Base-by-base conservation (phyloP, 305 asterid genomes). In the Petunia hybrid region DNA sequence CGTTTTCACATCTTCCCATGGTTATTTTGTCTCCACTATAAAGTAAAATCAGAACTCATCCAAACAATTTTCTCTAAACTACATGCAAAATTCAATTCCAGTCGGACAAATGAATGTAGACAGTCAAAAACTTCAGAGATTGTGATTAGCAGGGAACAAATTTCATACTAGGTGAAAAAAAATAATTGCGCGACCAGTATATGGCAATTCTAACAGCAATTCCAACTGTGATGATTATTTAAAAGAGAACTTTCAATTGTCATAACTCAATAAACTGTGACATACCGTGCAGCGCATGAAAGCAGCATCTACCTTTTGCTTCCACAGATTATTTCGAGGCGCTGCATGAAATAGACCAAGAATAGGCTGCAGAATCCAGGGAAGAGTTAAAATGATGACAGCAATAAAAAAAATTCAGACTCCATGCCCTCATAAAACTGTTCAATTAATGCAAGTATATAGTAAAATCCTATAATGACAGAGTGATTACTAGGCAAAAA, bases 251-350 rank as follows among this genome's bases (percentile, higher is more conserved):
- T 46, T 39, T 1, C 39, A 73, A 43, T 43, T 12, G 59, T 12
- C 41, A 53, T 10, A 45, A 46, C 10, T 55, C 65, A 59, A 77
- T 51, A 55, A 77, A 62, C 9, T 39, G 68, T 61, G 79, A 82
- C 88, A 31, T 88, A 95, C 99, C 85, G 83, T 86, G 91, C 95
- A 90, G 85, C 76, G 81, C 82, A 80, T 78, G 74, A 92, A 89
- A 82, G 97, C 97, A 83, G 95, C 87, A 85, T 95, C 99, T 78
- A 89, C 98, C 86, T 89, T 94, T 82, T 98, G 99, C 88, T 95
- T 95, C 97, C 97, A 92, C 66, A 83, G 70, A 84, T 91, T 89
- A 78, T 90, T 92, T 86, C 97, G 91, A 67, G 98, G 97, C 83
- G 87, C 94, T 41, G 91, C 82, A 81, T 91, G 93, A 87, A 94